Percentiles rank a stretch among this genome's conserved stretches.
Evolutionary conservation across 164 flowering plant genomes (phyloP).

Genomic region (Euptelea pleiosperma): DNA sequence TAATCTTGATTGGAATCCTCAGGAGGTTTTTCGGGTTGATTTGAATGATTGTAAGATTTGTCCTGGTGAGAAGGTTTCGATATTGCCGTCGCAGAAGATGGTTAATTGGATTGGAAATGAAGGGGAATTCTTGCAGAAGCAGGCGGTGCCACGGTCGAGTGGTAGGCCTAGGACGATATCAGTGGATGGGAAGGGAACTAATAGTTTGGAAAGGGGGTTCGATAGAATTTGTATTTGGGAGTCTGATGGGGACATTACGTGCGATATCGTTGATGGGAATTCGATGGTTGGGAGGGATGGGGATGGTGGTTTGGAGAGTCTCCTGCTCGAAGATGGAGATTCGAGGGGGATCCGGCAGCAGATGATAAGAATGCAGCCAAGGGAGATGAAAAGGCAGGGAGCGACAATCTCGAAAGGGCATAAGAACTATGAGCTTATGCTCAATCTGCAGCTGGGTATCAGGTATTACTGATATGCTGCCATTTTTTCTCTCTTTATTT

Average conservation of each 20-base stretch:
- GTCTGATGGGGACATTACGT: conserved; percentile 25
- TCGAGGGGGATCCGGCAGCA: conserved; percentile 12
- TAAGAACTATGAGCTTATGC: conserved; percentile 45
- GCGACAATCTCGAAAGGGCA: conserved; percentile 43
- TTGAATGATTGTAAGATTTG: conserved; percentile 52
- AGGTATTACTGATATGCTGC: conserved; percentile 16
- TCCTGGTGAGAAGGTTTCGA: conserved; percentile 55
- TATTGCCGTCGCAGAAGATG: conserved; percentile 73
- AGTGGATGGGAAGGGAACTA: conserved; percentile 51
- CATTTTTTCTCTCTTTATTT: neutral
- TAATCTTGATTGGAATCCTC: conserved; percentile 70
- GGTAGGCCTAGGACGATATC: conserved; percentile 51
- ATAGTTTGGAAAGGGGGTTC: conserved; percentile 28
- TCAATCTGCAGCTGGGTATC: conserved; percentile 41
- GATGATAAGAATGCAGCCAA: conserved; percentile 28
- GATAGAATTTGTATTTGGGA: conserved; percentile 47
- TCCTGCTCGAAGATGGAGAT: conserved; percentile 23
- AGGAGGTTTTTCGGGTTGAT: conserved; percentile 44
- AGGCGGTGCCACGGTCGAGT: conserved; percentile 26
- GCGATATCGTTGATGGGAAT: conserved; percentile 17
- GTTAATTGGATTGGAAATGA: conserved; percentile 26
- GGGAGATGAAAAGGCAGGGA: conserved; percentile 43
- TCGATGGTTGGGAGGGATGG: conserved; percentile 12
- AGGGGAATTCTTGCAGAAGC: conserved; percentile 28
- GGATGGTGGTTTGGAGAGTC: conserved; percentile 26